Evolutionary conservation across 306 rosid genomes (phyloP).

Genomic region (Sicyos baderoa): DNA sequence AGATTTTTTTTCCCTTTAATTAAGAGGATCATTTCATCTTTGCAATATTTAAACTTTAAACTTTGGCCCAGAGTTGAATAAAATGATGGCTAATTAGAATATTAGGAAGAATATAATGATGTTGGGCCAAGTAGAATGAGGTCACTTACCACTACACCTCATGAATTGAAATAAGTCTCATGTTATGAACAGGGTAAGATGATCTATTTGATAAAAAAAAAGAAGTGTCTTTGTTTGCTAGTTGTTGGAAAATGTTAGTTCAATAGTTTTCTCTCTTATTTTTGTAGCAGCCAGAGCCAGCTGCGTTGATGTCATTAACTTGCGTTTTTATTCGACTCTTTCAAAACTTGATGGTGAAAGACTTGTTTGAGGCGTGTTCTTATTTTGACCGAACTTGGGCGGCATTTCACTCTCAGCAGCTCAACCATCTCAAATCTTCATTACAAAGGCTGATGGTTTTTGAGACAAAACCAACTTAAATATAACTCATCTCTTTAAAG

Average conservation of each 20-base stretch:
- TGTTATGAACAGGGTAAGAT: background rate
- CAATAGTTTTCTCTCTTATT: background rate
- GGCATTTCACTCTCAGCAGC: too few relatives aligned
- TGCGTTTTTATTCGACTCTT: background rate
- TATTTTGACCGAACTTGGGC: too few relatives aligned
- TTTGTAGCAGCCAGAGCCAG: constrained; percentile 11
- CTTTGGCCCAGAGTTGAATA: background rate
- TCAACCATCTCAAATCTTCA: too few relatives aligned
- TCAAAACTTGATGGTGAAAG: background rate
- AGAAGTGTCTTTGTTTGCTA: background rate
- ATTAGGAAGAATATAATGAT: constrained; percentile 13
- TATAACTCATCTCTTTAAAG: too few relatives aligned
- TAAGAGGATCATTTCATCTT: background rate
- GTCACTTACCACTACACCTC: background rate
- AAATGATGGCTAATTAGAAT: constrained; percentile 16
- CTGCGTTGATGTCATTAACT: background rate
- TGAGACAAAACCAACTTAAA: too few relatives aligned
- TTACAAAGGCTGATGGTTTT: too few relatives aligned
- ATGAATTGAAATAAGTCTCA: background rate
- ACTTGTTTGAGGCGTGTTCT: background rate
- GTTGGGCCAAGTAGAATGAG: constrained; percentile 4
- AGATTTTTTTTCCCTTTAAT: background rate
- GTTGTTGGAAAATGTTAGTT: constrained; percentile 12
- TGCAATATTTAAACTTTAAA: background rate
- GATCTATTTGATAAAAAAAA: background rate